Base-by-base conservation (phyloP, 2,329 filamentous ascomycete genomes). In the Bipolaris sorokiniana region DNA sequence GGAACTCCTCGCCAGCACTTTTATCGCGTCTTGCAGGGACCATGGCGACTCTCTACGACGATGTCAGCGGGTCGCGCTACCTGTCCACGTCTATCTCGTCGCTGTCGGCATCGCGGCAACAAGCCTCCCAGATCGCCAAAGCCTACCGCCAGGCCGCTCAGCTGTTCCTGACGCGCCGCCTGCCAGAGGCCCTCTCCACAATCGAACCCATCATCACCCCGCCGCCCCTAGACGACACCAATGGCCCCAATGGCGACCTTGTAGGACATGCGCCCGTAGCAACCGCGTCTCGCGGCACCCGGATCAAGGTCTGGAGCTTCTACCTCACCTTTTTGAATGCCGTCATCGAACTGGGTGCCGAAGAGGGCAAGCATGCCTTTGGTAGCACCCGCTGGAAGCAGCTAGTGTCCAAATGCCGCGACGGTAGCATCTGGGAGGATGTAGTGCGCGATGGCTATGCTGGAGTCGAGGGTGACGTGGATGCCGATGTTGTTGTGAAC, bases 281-380 rank as follows among this genome's bases (percentile, higher is more conserved):
- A 51, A 86, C 84, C 62, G 92, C 92, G 51, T 93, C 90, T 40
- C 87, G 90, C 64, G 90, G 88, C 31, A 95, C 91, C 55, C 84
- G 93, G 64, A 90, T 97, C 76, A 99, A 98, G 78, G 90, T 98
- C 62, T 99, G 95, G 95, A 97, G 92, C 76, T 84, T 99, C 69
- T 99, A 98, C 75, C 84, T 98, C 64, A 97, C 93, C 16, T 89
- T 97, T 48, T 82, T 98, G 61, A 97, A 97, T 79, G 90, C 92
- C 37, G 90, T 97, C 62, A 82, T 96, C 34, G 94, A 98, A 71
- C 82, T 98, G 72, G 92, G 92, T 54, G 83, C 90, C 1, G 91
- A 97, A 65, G 93, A 97, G 76, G 95, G 94, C 48, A 97, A 95
- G 80, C 86, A 89, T 49, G 85, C 89, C 11, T 96, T 98, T 79